Percentiles rank a stretch among this genome's conserved stretches.
Conservation (phyloP, 805 yeast species). For the Metschnikowia peoriensis region DNA sequence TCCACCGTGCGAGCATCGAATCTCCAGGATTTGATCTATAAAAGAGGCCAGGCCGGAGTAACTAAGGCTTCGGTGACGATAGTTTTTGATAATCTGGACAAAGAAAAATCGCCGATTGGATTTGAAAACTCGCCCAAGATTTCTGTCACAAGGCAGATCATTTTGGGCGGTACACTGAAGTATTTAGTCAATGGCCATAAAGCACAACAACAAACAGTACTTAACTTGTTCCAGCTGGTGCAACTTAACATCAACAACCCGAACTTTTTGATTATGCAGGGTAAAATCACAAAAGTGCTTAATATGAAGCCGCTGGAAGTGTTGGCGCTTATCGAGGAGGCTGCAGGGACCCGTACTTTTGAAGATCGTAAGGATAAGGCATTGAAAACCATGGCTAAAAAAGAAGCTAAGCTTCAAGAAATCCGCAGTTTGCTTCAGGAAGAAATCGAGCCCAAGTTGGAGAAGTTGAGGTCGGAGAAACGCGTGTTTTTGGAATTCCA, state of each 20-base stretch:
- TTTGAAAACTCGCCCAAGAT: constrained; percentile 75
- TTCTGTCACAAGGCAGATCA: constrained; percentile 88
- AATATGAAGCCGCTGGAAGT: constrained; percentile 95
- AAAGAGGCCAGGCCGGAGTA: constrained; percentile 97
- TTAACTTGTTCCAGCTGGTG: constrained; percentile 88
- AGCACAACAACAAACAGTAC: constrained; percentile 91
- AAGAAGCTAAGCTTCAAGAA: constrained; percentile 79
- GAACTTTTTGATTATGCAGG: constrained; percentile 97
- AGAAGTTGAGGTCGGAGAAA: constrained; percentile 76
- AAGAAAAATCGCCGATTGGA: constrained; percentile 78
- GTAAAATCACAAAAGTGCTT: constrained; percentile 93
- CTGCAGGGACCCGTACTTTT: constrained; percentile 95
- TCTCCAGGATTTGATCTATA: constrained; percentile 90
- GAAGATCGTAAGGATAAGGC: constrained; percentile 93
- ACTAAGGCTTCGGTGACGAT: constrained; percentile 96
- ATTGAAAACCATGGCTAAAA: constrained; percentile 85
- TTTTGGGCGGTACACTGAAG: constrained; percentile 88
- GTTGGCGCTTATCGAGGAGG: constrained; percentile 90
- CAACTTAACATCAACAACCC: constrained; percentile 97
- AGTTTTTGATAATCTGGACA: constrained; percentile 85
- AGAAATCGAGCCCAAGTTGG: constrained; percentile 91
- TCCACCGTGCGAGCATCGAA: constrained; percentile 92
- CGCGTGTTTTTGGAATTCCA: constrained; percentile 82
- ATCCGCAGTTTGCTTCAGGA: constrained; percentile 70
- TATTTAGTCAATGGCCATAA: constrained; percentile 93